A percentile compares a stretch with the other conserved stretches of the same genome.
Conservation (phyloP, 116 monocot species). For the Dioscorea cayenensis region DNA sequence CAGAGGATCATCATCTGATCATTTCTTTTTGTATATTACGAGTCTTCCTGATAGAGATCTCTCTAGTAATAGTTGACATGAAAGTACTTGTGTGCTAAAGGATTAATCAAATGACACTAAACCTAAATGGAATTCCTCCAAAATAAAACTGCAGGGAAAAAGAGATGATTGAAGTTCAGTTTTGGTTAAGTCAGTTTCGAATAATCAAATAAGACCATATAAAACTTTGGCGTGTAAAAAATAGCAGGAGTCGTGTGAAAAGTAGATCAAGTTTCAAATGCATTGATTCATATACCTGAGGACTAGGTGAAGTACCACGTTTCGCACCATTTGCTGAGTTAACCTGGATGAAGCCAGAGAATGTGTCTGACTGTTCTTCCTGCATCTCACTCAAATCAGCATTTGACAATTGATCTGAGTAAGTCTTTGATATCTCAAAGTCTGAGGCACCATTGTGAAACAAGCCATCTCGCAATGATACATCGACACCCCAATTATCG, state of each 20-base stretch:
- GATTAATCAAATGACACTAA: too few species aligned
- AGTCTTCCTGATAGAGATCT: too few species aligned
- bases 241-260: background rate
- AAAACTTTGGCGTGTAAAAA: background rate
- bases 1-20: too few species aligned
- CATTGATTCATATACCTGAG: slow-evolving; percentile 37
- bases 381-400: slow-evolving; percentile 7
- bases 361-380: slow-evolving; percentile 24
- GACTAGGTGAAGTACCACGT: slow-evolving; percentile 31
- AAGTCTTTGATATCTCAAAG: slow-evolving; percentile 10
- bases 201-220: too few species aligned
- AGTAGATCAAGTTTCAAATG: too few species aligned
- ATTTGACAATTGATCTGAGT: slow-evolving; percentile 9
- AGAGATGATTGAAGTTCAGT: too few species aligned
- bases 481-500: slow-evolving; percentile 46
- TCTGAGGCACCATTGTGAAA: slow-evolving; percentile 21
- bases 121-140: too few species aligned
- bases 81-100: too few species aligned
- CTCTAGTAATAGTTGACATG: too few species aligned
- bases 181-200: too few species aligned
- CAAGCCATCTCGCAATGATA: slow-evolving; percentile 78
- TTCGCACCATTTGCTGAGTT: slow-evolving; percentile 9
- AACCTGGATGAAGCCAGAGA: slow-evolving; percentile 47
- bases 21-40: too few species aligned
- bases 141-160: too few species aligned